Evolutionary conservation across 768 basidiomycete species (phyloP), one percentile per base, ranked within the genome.

Genomic region (Suillus subaureus): DNA sequence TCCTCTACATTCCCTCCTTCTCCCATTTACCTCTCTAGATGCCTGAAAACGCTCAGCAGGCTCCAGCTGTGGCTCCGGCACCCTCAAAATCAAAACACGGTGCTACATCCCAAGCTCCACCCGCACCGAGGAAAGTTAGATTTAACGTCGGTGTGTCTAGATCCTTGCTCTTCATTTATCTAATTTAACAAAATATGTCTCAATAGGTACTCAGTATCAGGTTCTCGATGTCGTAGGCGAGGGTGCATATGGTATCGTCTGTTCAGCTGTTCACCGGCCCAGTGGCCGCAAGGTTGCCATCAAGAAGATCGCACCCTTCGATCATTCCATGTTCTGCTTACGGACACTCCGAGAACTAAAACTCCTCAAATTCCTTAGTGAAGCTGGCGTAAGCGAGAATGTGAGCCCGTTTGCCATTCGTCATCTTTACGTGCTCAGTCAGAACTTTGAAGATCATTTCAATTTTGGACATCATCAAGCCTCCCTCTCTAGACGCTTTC

Each of bases 251-350:
- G 97, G 97, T 61, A 92, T 97, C 73, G 96, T 98, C 66, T 95
- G 93, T 78, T 96, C 96, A 28, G 96, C 96, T 6, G 81, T 96
- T 4, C 96, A 99, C 75, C 77, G 87, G 67, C 90, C 94, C 2
- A 93, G 92, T 61, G 89, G 90, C 61, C 90, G 93, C 66, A 94
- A 94, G 77, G 97, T 99, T 67, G 96, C 96, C 63, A 96, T 97
- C 83, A 97, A 97, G 84, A 93, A 93, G 81, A 95, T 97, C 79
- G 89, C 92, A 0, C 95, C 95, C 6, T 97, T 97, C 70, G 96
- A 97, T 75, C 95, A 96, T 74, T 90, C 94, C 65, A 94, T 97
- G 93, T 96, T 96, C 80, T 94, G 93, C 74, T 83, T 96, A 75
- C 83, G 90, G 60, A 97, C 95, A n/a, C 82, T 96, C 60, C 87